A percentile compares a stretch with the other conserved stretches of the same genome.
These are phyloP conservation scores for Phytophthora fragariae DNA, from an alignment of 352 stramenopile species.

Conservation along the genomic window DNA sequence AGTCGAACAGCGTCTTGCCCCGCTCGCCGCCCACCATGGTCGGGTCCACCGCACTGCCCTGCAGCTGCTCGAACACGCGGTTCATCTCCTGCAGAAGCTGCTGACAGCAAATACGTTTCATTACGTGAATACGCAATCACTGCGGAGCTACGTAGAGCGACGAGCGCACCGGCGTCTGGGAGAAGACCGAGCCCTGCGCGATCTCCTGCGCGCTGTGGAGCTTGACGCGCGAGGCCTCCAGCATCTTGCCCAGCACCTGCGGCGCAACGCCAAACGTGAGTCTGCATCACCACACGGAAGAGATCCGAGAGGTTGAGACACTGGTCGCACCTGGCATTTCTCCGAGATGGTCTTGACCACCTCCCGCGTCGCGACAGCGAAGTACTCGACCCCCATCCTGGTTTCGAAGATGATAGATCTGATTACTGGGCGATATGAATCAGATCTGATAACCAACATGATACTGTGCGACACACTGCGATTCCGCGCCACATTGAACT, in stretches of 20 bases:
- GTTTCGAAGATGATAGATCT: not conserved
- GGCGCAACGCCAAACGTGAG: not conserved
- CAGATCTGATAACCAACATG: constrained; percentile 25
- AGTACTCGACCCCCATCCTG: constrained; percentile 46
- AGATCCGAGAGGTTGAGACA: not conserved
- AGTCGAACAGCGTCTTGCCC: constrained; percentile 86
- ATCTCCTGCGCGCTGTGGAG: constrained; percentile 60
- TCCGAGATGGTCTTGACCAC: constrained; percentile 73
- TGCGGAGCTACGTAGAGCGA: not conserved
- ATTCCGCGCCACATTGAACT: constrained; percentile 22
- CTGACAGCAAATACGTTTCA: not conserved
- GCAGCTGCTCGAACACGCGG: constrained; percentile 74
- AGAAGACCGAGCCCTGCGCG: constrained; percentile 61
- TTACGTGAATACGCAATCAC: not conserved
- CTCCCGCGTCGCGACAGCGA: constrained; percentile 57
- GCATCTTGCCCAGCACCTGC: constrained; percentile 72
- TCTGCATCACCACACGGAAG: not conserved
- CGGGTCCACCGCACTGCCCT: constrained; percentile 56
- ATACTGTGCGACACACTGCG: constrained; percentile 4
- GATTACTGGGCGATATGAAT: not conserved
- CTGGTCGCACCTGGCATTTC: constrained; percentile 61
- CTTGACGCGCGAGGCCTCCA: constrained; percentile 67
- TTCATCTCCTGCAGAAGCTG: constrained; percentile 83
- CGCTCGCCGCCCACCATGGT: constrained; percentile 59
- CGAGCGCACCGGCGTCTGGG: constrained; percentile 53